phyloP scores from a whole-genome alignment of 1,284 basidiomycete species.

The Cutaneotrichosporon curvatum region DNA sequence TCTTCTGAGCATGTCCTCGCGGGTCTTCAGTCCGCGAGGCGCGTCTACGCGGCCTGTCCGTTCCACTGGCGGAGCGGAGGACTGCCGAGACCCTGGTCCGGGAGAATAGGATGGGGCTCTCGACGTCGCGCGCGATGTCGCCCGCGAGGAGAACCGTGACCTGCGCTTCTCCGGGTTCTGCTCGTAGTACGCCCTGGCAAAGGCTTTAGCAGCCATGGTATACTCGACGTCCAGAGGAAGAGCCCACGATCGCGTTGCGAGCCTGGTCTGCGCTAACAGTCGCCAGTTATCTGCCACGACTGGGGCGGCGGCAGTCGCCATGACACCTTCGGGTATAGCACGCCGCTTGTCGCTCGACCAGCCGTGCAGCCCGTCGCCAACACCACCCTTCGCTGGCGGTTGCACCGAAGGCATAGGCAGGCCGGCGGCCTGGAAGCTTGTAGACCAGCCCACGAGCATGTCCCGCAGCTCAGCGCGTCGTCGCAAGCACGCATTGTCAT shows the following conservation, averaged over 20 bases:
- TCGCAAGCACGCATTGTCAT: background rate
- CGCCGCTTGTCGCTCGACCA: constrained; percentile 22
- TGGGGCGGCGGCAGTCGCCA: constrained; percentile 20
- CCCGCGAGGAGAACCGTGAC: background rate
- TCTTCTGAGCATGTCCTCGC: constrained; percentile 9
- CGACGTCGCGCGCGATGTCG: background rate
- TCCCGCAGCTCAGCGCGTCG: constrained; percentile 14
- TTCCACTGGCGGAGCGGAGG: too few relatives aligned
- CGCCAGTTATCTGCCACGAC: constrained; percentile 25
- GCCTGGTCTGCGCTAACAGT: constrained; percentile 16
- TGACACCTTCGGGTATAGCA: constrained; percentile 23
- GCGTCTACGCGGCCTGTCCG: too few relatives aligned
- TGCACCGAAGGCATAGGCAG: constrained; percentile 15
- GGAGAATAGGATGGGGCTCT: too few relatives aligned
- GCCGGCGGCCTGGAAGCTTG: constrained; percentile 14
- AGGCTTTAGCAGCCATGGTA: constrained; percentile 22
- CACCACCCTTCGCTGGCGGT: constrained; percentile 17
- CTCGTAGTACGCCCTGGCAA: constrained; percentile 7
- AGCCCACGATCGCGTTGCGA: constrained; percentile 9
- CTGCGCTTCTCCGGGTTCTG: background rate
- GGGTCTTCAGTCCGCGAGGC: background rate
- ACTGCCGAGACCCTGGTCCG: too few relatives aligned
- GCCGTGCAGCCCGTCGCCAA: constrained; percentile 22
- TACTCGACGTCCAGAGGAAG: constrained; percentile 21
- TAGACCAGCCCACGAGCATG: constrained; percentile 20